Percentiles rank a stretch among this genome's conserved stretches.
Conservation (phyloP, 2,329 filamentous ascomycete genomes). For the Fusarium pseudocircinatum region DNA sequence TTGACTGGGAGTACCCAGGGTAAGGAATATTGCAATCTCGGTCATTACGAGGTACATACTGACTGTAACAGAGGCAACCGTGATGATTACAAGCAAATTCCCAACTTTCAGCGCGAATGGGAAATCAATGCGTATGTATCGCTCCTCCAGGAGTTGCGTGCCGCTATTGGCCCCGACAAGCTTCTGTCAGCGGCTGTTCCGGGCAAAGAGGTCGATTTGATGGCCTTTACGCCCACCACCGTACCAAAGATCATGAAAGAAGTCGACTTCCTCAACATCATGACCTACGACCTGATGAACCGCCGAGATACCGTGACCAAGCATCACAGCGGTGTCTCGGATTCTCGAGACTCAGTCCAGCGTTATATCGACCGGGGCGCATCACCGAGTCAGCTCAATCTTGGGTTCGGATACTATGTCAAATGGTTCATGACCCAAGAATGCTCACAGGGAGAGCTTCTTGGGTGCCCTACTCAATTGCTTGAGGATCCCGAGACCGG, state of each 20-base stretch:
- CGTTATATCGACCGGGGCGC: slow-evolving; percentile 68
- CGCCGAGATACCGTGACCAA: slow-evolving; percentile 70
- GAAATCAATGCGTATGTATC: slow-evolving; percentile 72
- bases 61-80: slow-evolving; percentile 67
- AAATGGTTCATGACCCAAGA: slow-evolving; percentile 69
- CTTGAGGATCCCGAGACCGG: slow-evolving; percentile 69
- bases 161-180: slow-evolving; percentile 64
- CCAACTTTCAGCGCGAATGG: slow-evolving; percentile 67
- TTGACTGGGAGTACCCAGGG: slow-evolving; percentile 74
- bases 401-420: slow-evolving; percentile 74
- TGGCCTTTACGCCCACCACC: slow-evolving; percentile 69
- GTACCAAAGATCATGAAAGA: slow-evolving; percentile 66
- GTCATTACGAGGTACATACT: neutral
- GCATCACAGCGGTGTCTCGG: slow-evolving; percentile 72
- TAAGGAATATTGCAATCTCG: slow-evolving; percentile 31
- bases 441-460: slow-evolving; percentile 52
- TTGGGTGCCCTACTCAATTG: slow-evolving; percentile 64
- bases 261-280: slow-evolving; percentile 74
- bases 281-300: slow-evolving; percentile 78
- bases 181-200: slow-evolving; percentile 76
- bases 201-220: slow-evolving; percentile 70
- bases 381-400: slow-evolving; percentile 62
- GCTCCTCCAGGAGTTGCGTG: slow-evolving; percentile 67
- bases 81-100: slow-evolving; percentile 72
- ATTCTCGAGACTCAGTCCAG: slow-evolving; percentile 63